Evolutionary conservation across 2,329 filamentous ascomycete species (phyloP).

Genomic region (Exophiala xenobiotica): DNA sequence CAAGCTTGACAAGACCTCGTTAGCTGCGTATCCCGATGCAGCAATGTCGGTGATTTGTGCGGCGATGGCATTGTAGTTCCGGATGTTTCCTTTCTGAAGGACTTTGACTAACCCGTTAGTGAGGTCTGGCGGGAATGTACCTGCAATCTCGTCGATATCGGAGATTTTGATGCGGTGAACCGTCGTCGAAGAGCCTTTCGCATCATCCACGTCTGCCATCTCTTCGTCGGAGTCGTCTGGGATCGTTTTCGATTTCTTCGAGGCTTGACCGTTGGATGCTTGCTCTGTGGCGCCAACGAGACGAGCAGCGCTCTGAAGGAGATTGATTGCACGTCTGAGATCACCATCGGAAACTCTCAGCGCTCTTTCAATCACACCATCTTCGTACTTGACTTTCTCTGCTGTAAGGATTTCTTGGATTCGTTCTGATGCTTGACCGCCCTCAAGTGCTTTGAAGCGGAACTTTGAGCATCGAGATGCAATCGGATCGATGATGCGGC

Average conservation of each 20-base stretch:
- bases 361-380: conserved; percentile 77
- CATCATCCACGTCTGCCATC: conserved; percentile 57
- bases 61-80: conserved; percentile 70
- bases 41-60: conserved; percentile 85
- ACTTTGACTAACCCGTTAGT: conserved; percentile 63
- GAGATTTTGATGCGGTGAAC: conserved; percentile 68
- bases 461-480: conserved; percentile 95
- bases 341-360: conserved; percentile 91
- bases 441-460: conserved; percentile 91
- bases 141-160: conserved; percentile 90
- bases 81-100: conserved; percentile 69
- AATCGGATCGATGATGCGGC: conserved; percentile 93
- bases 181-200: no score
- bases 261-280: conserved; percentile 39
- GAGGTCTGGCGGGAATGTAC: conserved; percentile 78
- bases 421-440: conserved; percentile 74
- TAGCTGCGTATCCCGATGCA: conserved; percentile 94
- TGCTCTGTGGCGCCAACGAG: conserved; percentile 67
- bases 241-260: conserved; percentile 45
- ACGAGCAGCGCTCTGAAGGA: conserved; percentile 87
- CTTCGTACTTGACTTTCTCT: conserved; percentile 73
- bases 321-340: conserved; percentile 93
- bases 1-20: conserved; percentile 79
- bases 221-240: conserved; percentile 58
- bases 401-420: conserved; percentile 77